Evolutionary conservation across 106 monocot species (phyloP), one percentile per base, ranked within the genome.

Genomic region (Triglochin maritima): DNA sequence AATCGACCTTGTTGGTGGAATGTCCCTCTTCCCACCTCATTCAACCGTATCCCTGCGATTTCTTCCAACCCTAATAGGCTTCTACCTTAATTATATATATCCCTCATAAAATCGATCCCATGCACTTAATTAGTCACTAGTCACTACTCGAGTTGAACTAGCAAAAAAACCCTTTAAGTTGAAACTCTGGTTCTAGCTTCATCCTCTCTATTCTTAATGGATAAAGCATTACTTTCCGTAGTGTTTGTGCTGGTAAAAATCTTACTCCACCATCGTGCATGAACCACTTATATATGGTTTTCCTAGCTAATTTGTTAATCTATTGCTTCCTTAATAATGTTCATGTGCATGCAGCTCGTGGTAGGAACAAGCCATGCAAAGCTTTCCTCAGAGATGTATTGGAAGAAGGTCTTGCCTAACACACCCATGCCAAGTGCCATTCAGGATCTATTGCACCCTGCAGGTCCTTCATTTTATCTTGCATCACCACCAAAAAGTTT

Each of bases 381-480:
- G 10, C 7, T 69, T 12, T 59, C 58, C 5, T 70, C 52, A 3
- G 45, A 75, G 43, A 46, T 74, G 4, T 80, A 80, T 74, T 80
- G 79, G 79, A 62, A 74, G 56, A 70, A 46, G 43, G 70, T 52
- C 12, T 46, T 80, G 68, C 77, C 77, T 12, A 42, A 71, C 64
- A 65, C 70, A 5, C 70, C 63, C 41, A 70, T 77, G 62, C 77
- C 77, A 41, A 29, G 7, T 44, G 70, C 77, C 5, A 50, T 77
- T 46, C 61, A 62, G 7, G 62, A 55, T 17, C 69, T 76, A 6
- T 45, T 69, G 53, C 46, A 9, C 7, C 59, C 63, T 43, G 79
- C 58, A 45, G 41, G 9, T 5, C 48, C 50, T 42, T 50, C 50
- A 0, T 10, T 60, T 17, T 16, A 14, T 60, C 60, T 8, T 17